Evolutionary conservation across 2,329 filamentous ascomycete species (phyloP).

Genomic region (Pestalotiopsis sp.): DNA sequence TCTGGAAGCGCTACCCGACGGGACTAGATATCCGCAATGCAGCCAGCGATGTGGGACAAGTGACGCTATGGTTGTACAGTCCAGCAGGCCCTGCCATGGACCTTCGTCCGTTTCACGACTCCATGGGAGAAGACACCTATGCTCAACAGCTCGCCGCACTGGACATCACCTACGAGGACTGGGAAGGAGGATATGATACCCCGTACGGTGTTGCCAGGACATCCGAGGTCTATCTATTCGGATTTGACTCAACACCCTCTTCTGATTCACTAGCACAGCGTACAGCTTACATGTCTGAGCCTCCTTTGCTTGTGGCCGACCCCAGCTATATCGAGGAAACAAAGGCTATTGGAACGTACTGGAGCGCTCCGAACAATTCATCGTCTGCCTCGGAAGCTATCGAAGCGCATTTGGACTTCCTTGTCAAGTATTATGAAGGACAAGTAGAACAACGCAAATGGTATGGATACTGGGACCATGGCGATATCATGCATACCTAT

Average conservation of each 20-base stretch:
- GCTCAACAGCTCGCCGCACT: slow-evolving; percentile 60
- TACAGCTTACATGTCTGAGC: slow-evolving; percentile 48
- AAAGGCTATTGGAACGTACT: slow-evolving; percentile 56
- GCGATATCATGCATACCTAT: slow-evolving; percentile 65
- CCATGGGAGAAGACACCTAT: slow-evolving; percentile 56
- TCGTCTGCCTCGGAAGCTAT: slow-evolving; percentile 38
- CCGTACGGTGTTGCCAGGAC: slow-evolving; percentile 60
- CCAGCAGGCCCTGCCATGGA: slow-evolving; percentile 58
- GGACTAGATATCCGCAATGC: slow-evolving; percentile 57
- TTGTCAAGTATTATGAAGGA: slow-evolving; percentile 55
- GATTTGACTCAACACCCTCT: slow-evolving; percentile 54
- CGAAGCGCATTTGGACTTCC: slow-evolving; percentile 55
- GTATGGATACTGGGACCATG: slow-evolving; percentile 66
- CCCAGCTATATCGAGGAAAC: slow-evolving; percentile 52
- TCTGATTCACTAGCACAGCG: slow-evolving; percentile 45
- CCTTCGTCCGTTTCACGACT: slow-evolving; percentile 59
- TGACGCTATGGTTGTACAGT: slow-evolving; percentile 64
- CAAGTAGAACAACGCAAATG: slow-evolving; percentile 60
- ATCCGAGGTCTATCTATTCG: slow-evolving; percentile 56
- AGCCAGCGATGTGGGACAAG: slow-evolving; percentile 46
- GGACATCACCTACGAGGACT: slow-evolving; percentile 66
- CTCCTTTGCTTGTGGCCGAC: slow-evolving; percentile 51
- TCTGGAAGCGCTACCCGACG: slow-evolving; percentile 65
- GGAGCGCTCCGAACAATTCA: slow-evolving; percentile 42
- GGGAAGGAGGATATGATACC: slow-evolving; percentile 54